These are phyloP conservation scores for Elsinoe fawcettii DNA, from an alignment of 2,329 filamentous ascomycete species.

Conservation along the genomic window DNA sequence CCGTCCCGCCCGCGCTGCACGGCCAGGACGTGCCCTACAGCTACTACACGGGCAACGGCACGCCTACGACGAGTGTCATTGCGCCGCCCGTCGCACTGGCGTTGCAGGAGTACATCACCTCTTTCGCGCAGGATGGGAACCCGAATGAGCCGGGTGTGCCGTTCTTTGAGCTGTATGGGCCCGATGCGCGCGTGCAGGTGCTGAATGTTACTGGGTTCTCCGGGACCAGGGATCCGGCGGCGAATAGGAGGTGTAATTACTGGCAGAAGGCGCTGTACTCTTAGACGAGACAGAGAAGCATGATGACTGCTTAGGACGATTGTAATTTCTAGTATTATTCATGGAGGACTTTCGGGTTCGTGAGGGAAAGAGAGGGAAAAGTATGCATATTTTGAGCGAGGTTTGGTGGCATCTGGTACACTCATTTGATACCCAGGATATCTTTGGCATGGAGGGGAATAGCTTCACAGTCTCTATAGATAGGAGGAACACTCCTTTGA, in stretches of 20 bases:
- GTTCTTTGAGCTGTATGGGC: slow-evolving; percentile 42
- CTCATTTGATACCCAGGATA: slow-evolving; percentile 9
- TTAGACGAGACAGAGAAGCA: slow-evolving; percentile 5
- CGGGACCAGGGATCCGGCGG: slow-evolving; percentile 38
- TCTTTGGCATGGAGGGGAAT: neutral
- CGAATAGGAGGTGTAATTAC: slow-evolving; percentile 44
- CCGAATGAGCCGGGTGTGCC: slow-evolving; percentile 35
- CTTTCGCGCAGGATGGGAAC: slow-evolving; percentile 34
- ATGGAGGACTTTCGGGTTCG: neutral
- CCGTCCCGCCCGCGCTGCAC: slow-evolving; percentile 47
- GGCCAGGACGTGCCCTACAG: slow-evolving; percentile 47
- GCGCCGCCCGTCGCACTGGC: slow-evolving; percentile 33
- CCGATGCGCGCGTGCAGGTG: slow-evolving; percentile 37
- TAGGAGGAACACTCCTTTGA: neutral
- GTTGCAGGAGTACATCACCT: slow-evolving; percentile 40
- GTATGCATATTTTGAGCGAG: neutral
- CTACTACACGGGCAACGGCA: slow-evolving; percentile 39
- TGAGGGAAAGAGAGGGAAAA: neutral
- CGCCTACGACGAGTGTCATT: neutral
- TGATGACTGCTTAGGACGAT: neutral
- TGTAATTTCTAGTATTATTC: slow-evolving; percentile 11
- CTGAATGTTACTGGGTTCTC: slow-evolving; percentile 38
- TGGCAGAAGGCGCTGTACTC: slow-evolving; percentile 45
- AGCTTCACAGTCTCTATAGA: slow-evolving; percentile 7
- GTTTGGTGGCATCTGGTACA: slow-evolving; percentile 1